phyloP scores from a whole-genome alignment of 2,329 filamentous ascomycete genomes.

The Decorospora gaudefroyi region DNA sequence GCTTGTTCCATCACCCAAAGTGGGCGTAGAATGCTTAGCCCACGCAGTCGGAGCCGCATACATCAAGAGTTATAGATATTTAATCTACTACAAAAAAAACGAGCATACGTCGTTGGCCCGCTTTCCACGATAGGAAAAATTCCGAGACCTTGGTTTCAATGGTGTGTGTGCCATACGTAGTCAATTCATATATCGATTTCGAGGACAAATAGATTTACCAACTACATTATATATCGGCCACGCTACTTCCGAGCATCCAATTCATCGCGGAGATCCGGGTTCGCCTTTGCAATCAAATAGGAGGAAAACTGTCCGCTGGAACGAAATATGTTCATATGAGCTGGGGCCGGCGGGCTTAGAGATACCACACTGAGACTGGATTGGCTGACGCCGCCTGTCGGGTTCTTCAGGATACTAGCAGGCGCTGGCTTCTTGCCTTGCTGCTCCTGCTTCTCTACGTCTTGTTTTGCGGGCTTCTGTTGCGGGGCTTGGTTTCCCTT shows the following conservation, averaged over 20 bases:
- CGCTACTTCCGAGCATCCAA: slow-evolving; percentile 6
- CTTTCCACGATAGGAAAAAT: no score
- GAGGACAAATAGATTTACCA: background rate
- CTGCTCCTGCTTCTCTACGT: slow-evolving; percentile 20
- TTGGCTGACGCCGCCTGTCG: background rate
- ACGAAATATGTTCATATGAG: slow-evolving; percentile 26
- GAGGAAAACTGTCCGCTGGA: slow-evolving; percentile 32
- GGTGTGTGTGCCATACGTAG: no score
- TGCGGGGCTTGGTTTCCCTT: slow-evolving; percentile 52
- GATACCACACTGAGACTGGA: background rate
- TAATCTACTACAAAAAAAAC: no score
- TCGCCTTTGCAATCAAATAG: slow-evolving; percentile 32
- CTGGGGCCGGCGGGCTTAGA: slow-evolving; percentile 15
- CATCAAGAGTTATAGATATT: no score
- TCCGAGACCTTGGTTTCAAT: no score
- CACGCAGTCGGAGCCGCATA: no score
- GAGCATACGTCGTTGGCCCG: no score
- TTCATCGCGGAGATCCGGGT: slow-evolving; percentile 30
- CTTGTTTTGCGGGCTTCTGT: background rate
- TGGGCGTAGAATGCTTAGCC: no score
- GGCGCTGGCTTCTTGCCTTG: background rate
- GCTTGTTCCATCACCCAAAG: no score
- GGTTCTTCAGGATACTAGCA: slow-evolving; percentile 6
- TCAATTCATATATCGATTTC: slow-evolving; percentile 5
- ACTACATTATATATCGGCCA: background rate